Base-by-base conservation (phyloP, 2,329 filamentous ascomycete genomes). In the Fonsecaea pedrosoi region DNA sequence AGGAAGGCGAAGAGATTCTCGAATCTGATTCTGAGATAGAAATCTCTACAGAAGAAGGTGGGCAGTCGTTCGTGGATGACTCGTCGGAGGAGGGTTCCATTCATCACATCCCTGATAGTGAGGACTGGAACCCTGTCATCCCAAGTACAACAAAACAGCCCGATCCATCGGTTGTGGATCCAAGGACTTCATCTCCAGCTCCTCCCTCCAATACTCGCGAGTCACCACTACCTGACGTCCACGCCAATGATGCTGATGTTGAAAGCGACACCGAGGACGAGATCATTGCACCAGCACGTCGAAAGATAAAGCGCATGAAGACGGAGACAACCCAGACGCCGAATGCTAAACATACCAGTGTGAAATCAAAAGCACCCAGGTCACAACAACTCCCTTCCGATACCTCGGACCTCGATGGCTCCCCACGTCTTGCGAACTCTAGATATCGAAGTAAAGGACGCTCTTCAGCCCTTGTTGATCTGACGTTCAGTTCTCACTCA, bases 1-100 rank as follows among this genome's bases (percentile, higher is more conserved):
- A 81, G 21, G 82, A 81, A 18, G 82, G 79, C 13, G 85, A 84
- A 13, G 86, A 88, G 56, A 65, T 82, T 8, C 71, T 87, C 12
- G 61, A 70, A 40, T 74, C 72, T 21, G 72, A 75, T 18, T 69
- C 68, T 53, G 73, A 70, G 7, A 21, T 58, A 54, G 73, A 70
- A 10, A 21, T 58, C 21, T 21, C 37, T 5, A 53, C 84, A 30
- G 82, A 83, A 30, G 80, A 80, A 8, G 48, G 82, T 21, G 77
- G 79, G 4, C 77, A 80, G 54, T 88, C 89, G 67, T 76, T 90
- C 55, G 79, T 86, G 30, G 54, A 69, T 37, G 74, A 78, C 37
- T 72, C 75, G 32, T 71, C 73, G 10, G 54, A 66, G 15, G 60
- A 62, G 13, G 70, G 64, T 12, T 65, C 68, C 2, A 70, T 69